Evolutionary conservation across 2,329 filamentous ascomycete species (phyloP).

Genomic region (Ophiostoma himal-ulmi): DNA sequence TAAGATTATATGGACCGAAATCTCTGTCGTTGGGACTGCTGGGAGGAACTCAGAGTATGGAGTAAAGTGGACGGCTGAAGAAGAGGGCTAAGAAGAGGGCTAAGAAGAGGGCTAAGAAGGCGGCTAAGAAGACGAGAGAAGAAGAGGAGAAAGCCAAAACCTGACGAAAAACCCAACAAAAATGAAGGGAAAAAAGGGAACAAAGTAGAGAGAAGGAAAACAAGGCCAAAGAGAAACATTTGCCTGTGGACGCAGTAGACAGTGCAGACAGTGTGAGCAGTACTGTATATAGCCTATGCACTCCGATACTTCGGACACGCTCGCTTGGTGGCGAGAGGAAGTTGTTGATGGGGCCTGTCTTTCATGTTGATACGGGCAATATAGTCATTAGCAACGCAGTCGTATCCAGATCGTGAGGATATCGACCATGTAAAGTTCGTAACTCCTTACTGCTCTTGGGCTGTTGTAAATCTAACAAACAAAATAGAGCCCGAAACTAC

Average conservation of each 20-base stretch:
- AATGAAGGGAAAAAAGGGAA: not conserved
- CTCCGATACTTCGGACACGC: not conserved
- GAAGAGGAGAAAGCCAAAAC: not conserved
- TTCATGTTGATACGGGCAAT: too few relatives aligned
- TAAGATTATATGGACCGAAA: not conserved
- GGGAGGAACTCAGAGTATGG: not conserved
- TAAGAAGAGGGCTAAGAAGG: not conserved
- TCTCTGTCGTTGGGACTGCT: not conserved
- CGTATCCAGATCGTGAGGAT: too few relatives aligned
- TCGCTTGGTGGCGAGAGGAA: not conserved
- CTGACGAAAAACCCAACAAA: not conserved
- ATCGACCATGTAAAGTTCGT: too few relatives aligned
- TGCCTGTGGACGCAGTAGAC: not conserved
- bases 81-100: not conserved
- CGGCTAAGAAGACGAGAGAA: not conserved
- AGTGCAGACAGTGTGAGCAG: not conserved
- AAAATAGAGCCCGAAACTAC: too few relatives aligned
- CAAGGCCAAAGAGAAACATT: constrained; percentile 3
- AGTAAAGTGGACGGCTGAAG: constrained; percentile 3
- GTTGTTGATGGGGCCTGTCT: not conserved
- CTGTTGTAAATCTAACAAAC: too few relatives aligned
- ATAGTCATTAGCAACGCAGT: too few relatives aligned
- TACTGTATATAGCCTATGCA: not conserved
- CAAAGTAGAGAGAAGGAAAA: not conserved
- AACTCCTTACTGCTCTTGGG: too few relatives aligned